Evolutionary conservation across 192 early-diverging fungal genomes (phyloP).

Genomic region (Lobosporangium transversale): DNA sequence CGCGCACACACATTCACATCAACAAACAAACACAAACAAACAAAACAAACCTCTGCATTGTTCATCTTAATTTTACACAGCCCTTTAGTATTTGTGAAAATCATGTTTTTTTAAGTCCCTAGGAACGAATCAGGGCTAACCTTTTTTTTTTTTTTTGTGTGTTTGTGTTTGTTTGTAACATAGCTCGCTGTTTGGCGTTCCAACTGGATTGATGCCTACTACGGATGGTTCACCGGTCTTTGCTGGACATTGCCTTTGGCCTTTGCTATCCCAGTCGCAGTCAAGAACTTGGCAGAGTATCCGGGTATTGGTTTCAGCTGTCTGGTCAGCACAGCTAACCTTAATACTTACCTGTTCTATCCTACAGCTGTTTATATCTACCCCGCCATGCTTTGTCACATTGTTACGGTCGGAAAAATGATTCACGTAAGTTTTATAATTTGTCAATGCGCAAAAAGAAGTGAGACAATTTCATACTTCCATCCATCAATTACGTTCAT

Average conservation of each 20-base stretch:
- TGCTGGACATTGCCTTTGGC: conserved; percentile 37
- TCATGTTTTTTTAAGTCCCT: too few species aligned
- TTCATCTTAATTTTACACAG: too few species aligned
- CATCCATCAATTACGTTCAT: too few species aligned
- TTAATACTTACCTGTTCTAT: conserved; percentile 48
- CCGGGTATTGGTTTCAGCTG: conserved; percentile 49
- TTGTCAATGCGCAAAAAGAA: too few species aligned
- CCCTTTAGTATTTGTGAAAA: too few species aligned
- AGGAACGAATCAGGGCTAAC: too few species aligned
- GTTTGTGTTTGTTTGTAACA: not conserved
- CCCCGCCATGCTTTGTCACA: conserved; percentile 38
- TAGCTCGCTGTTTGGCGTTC: conserved; percentile 36
- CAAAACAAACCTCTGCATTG: too few species aligned
- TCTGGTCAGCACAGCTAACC: conserved; percentile 25
- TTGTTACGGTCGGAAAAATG: conserved; percentile 42
- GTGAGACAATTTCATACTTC: too few species aligned
- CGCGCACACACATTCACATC: too few species aligned
- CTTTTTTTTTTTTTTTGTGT: too few species aligned
- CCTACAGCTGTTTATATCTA: conserved; percentile 45
- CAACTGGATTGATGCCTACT: conserved; percentile 38
- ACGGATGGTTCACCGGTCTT: conserved; percentile 27
- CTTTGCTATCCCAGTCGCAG: conserved; percentile 45
- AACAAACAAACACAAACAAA: too few species aligned
- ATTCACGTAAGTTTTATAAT: conserved; percentile 27
- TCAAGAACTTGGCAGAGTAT: conserved; percentile 39